Conservation (phyloP, 768 basidiomycete genomes). For the Suillus plorans region DNA sequence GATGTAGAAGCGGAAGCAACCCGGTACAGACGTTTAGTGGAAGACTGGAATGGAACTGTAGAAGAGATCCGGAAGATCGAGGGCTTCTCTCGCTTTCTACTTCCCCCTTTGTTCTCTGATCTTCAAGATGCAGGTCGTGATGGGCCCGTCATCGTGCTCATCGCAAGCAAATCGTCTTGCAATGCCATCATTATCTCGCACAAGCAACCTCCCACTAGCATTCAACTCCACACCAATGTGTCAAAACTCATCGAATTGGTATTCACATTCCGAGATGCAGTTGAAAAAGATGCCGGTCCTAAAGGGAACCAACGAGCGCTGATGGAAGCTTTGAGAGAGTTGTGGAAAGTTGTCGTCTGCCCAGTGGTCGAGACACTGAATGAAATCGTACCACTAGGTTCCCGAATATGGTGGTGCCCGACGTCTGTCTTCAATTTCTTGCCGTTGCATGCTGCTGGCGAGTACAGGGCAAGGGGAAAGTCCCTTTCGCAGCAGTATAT, state of each 20-base stretch:
- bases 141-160: conserved; percentile 4
- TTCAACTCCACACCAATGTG: not conserved
- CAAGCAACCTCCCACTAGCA: not conserved
- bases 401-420: conserved; percentile 13
- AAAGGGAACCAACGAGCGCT: too few relatives aligned
- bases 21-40: not conserved
- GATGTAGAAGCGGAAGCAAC: not conserved
- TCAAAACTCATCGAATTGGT: too few relatives aligned
- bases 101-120: conserved; percentile 9
- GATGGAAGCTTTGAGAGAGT: too few relatives aligned
- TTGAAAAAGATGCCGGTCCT: too few relatives aligned
- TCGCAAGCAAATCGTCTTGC: conserved; percentile 12
- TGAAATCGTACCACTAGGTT: not conserved
- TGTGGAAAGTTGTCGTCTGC: too few relatives aligned
- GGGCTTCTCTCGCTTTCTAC: conserved; percentile 17
- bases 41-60: conserved; percentile 15
- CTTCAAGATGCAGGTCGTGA: conserved; percentile 8
- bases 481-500: conserved; percentile 1
- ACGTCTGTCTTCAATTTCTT: conserved; percentile 8
- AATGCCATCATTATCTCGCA: conserved; percentile 14
- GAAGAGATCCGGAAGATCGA: conserved; percentile 12
- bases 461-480: not conserved
- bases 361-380: too few relatives aligned
- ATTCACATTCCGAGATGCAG: too few relatives aligned
- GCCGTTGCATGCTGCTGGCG: conserved; percentile 14